Percentiles rank a stretch among this genome's conserved stretches.
These are phyloP conservation scores for Neonectria magnoliae DNA, from an alignment of 2,329 filamentous ascomycete genomes.

Conservation along the genomic window DNA sequence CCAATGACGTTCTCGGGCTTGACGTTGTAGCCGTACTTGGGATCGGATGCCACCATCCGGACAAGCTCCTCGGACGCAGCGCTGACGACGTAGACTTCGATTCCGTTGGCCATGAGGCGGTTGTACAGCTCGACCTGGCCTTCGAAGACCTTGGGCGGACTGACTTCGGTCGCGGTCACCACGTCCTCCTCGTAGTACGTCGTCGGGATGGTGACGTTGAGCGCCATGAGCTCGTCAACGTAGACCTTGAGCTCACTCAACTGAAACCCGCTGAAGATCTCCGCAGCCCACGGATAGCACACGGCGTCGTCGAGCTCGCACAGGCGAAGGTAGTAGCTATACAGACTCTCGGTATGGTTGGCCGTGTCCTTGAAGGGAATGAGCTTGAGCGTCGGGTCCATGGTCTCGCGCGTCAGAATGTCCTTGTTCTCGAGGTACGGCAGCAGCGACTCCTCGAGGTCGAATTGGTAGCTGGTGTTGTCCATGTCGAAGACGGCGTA, in stretches of 20 bases:
- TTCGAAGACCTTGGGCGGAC: conserved; percentile 49
- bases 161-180: conserved; percentile 43
- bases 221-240: conserved; percentile 58
- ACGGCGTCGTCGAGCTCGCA: conserved; percentile 54
- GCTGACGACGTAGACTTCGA: conserved; percentile 55
- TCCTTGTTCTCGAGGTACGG: conserved; percentile 55
- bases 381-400: conserved; percentile 53
- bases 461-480: conserved; percentile 55
- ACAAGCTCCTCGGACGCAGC: conserved; percentile 57
- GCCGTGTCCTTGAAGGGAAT: conserved; percentile 54
- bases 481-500: conserved; percentile 58
- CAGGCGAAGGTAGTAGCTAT: conserved; percentile 57
- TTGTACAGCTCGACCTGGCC: conserved; percentile 57
- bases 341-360: conserved; percentile 52
- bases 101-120: conserved; percentile 54
- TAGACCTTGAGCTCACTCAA: conserved; percentile 57
- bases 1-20: conserved; percentile 56
- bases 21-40: conserved; percentile 57
- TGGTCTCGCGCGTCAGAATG: conserved; percentile 51
- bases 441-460: conserved; percentile 56
- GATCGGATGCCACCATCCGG: conserved; percentile 57
- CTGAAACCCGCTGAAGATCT: conserved; percentile 54
- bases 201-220: conserved; percentile 50
- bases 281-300: conserved; percentile 56
- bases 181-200: conserved; percentile 50